Percentiles rank a stretch among this genome's conserved stretches.
These are phyloP conservation scores for Diaporthe ampelina DNA, from an alignment of 2,329 filamentous ascomycete species.

Conservation along the genomic window DNA sequence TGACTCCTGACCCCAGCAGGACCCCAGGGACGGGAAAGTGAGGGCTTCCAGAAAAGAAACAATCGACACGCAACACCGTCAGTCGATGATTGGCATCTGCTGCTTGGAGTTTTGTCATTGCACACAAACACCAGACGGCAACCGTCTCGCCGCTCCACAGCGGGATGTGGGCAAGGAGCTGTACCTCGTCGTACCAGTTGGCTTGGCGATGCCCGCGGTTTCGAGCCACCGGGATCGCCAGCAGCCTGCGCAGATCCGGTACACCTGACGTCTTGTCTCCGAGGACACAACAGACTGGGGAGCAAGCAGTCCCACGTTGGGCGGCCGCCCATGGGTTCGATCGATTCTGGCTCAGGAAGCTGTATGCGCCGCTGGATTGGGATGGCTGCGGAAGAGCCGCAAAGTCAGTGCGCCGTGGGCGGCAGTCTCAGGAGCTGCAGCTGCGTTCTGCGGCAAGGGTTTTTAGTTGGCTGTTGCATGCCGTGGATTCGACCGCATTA, in stretches of 20 bases:
- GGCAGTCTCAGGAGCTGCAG: conserved; percentile 30
- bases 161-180: conserved; percentile 6
- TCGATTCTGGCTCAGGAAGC: background rate
- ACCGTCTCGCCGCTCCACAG: conserved; percentile 12
- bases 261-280: background rate
- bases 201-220: conserved; percentile 11
- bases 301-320: background rate
- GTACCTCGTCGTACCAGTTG: background rate
- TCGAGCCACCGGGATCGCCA: conserved; percentile 33
- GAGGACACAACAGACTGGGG: background rate
- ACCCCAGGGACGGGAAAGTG: background rate
- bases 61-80: conserved; percentile 3
- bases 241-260: conserved; percentile 27
- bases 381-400: conserved; percentile 17
- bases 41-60: conserved; percentile 7
- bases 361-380: conserved; percentile 1
- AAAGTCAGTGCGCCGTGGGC: conserved; percentile 18
- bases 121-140: conserved; percentile 21
- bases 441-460: background rate
- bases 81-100: conserved; percentile 26
- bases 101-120: conserved; percentile 20
- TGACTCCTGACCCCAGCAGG: background rate
- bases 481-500: background rate
- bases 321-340: background rate
- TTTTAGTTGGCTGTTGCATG: background rate